Evolutionary conservation across 208 protist genomes (phyloP), one percentile per base, ranked within the genome.

Genomic region (Trypanosoma conorhini): DNA sequence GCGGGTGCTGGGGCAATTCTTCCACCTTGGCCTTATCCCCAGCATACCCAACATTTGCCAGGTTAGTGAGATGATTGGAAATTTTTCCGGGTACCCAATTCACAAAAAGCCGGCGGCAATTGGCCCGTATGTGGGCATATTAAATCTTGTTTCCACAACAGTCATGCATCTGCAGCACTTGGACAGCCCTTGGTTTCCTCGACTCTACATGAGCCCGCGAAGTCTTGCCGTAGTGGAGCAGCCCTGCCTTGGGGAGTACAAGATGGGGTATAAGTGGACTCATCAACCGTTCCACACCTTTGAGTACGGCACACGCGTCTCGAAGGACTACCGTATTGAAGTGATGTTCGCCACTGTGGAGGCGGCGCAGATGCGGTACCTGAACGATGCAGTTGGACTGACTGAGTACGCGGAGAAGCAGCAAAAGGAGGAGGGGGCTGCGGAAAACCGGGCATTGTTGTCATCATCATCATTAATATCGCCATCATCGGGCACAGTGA

Each of bases 251-350:
- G 68, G 70, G 35, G 86, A 93, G 38, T 97, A 94, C 69, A 85
- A 82, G 64, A 89, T 95, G 70, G 92, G 92, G 26, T 94, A 95
- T 76, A 93, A 93, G 59, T 79, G 80, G 64, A 90, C 82, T 33
- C 88, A 95, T 62, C 87, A 95, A 72, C 88, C 92, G 0, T 95
- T 94, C 60, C 89, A 93, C 79, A 58, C 85, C 13, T 94, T 95
- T 70, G 88, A 97, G 70, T 94, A 95, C 82, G 87, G 77, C 52
- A 94, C 87, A 38, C 87, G 89, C 48, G 77, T 95, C 22, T 95
- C 92, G 24, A 93, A 92, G 70, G 92, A 97, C 76, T 97, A 97
- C 80, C 88, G 90, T 28, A 89, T 97, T 55, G 92, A 97, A 74
- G 82, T 97, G 33, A 73, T 95, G 50, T 97, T 97, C 57, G 92